phyloP scores from a whole-genome alignment of 352 stramenopile species.

The Pythium folliculosum region DNA sequence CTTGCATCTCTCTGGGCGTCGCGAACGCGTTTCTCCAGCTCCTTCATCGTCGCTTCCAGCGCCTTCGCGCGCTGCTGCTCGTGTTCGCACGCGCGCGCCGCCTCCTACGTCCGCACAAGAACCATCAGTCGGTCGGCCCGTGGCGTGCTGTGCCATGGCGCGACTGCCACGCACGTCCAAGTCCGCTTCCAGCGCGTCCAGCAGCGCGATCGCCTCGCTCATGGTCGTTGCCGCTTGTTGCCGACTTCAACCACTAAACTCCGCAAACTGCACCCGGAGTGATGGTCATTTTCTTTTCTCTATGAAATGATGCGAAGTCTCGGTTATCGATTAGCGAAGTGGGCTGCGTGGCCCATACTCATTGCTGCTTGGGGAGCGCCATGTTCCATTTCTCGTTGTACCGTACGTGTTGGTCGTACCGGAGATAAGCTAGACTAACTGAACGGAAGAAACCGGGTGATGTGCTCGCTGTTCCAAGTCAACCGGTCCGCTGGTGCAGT shows the following conservation, averaged over 20 bases:
- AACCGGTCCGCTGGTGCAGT: too few relatives aligned
- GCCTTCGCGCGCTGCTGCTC: neutral
- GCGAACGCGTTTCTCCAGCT: neutral
- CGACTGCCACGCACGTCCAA: conserved; percentile 28
- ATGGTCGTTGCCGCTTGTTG: conserved; percentile 3
- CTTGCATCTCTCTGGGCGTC: neutral
- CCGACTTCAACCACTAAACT: conserved; percentile 29
- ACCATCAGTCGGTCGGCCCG: neutral
- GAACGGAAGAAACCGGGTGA: too few relatives aligned
- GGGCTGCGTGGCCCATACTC: too few relatives aligned
- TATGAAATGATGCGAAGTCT: too few relatives aligned
- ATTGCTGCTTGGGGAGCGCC: too few relatives aligned
- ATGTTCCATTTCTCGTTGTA: too few relatives aligned
- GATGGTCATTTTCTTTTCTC: conserved; percentile 26
- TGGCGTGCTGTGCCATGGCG: neutral
- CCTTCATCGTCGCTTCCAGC: neutral
- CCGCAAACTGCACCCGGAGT: conserved; percentile 9
- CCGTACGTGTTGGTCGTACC: too few relatives aligned
- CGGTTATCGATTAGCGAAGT: too few relatives aligned
- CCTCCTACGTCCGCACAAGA: neutral
- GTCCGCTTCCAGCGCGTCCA: conserved; percentile 35
- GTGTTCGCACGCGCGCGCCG: conserved; percentile 4
- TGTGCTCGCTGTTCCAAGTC: too few relatives aligned
- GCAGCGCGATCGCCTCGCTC: conserved; percentile 30
- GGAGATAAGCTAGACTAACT: too few relatives aligned